phyloP scores from a whole-genome alignment of 768 basidiomycete genomes.

The Phylloporus scabripes region DNA sequence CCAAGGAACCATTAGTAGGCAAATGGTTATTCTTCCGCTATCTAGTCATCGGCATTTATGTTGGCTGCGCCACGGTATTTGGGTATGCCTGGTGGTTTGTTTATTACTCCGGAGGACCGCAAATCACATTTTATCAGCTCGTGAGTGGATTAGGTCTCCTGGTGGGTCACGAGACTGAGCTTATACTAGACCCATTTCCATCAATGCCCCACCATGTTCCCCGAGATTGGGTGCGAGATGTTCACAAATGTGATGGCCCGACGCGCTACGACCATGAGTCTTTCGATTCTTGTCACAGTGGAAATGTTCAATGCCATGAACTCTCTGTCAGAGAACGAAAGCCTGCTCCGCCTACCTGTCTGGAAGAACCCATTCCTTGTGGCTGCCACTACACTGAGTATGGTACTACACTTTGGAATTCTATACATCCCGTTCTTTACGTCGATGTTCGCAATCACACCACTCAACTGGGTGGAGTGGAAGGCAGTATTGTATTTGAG shows the following conservation, averaged over 20 bases:
- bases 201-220: slow-evolving; percentile 76
- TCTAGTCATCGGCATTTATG: slow-evolving; percentile 88
- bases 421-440: slow-evolving; percentile 97
- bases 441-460: slow-evolving; percentile 83
- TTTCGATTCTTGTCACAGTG: slow-evolving; percentile 92
- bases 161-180: slow-evolving; percentile 3
- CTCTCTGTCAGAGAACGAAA: slow-evolving; percentile 96
- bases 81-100: slow-evolving; percentile 99
- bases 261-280: slow-evolving; percentile 90
- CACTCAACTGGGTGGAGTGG: slow-evolving; percentile 95
- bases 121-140: slow-evolving; percentile 89
- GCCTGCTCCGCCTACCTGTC: slow-evolving; percentile 76
- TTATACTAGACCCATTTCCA: slow-evolving; percentile 85
- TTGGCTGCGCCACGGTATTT: slow-evolving; percentile 91
- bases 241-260: slow-evolving; percentile 85
- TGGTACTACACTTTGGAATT: slow-evolving; percentile 91
- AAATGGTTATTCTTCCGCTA: slow-evolving; percentile 97
- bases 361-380: slow-evolving; percentile 97
- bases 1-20: slow-evolving; percentile 85
- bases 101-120: slow-evolving; percentile 83
- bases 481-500: slow-evolving; percentile 85
- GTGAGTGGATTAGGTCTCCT: slow-evolving; percentile 45
- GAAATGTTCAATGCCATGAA: slow-evolving; percentile 99
- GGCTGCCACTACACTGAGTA: slow-evolving; percentile 82
- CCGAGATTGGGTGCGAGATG: slow-evolving; percentile 93